Base-by-base conservation (phyloP, 2,329 filamentous ascomycete species). In the Raffaelea arxii region DNA sequence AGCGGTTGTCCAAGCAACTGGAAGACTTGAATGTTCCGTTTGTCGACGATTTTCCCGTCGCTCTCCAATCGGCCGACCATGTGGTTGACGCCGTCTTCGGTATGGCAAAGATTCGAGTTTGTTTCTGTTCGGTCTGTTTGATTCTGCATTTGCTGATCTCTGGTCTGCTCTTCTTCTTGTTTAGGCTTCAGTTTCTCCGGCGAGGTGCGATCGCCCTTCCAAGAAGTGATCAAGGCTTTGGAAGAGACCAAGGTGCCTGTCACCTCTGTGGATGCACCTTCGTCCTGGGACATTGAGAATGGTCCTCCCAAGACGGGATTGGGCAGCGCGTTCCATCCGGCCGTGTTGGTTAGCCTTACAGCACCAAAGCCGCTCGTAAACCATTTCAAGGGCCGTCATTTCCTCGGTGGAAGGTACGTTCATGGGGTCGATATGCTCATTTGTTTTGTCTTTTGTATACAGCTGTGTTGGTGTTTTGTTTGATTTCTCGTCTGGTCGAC, bases 51-150 rank as follows among this genome's bases (percentile, higher is more conserved):
- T 95, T 97, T 56, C 61, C 72, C 2, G 56, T 67, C 5, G 82
- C 86, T 5, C 62, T 94, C 6, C 65, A 71, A 40, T 71, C 78
- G 45, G 75, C 84, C 2, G 84, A 96, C 60, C 85, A 94, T 54
- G 68, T 98, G 45, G 71, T 98, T 49, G 92, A 98, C 64, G 88
- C 92, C 10, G 87, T 98, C 51, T 98, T 98, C 60, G 89, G 86
- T 84, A 63, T 40, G 67, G 24, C 38, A 16, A 39, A 19, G 18
- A 41, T 21, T 2, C 25, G 14, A 37, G 25, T 37, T 27, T 30
- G 6, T 6, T 25, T 27, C 10, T 12, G 22, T 23, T 7, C 18
- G 12, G 9, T 19, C 11, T 18, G 2, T 9, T 30, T 36, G 27
- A 14, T 16, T 24, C 36, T 48, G 39, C n/a, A 41, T 14, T 27